Evolutionary conservation across 176 grass and related monocot species (phyloP).

Genomic region (Poa pratensis): DNA sequence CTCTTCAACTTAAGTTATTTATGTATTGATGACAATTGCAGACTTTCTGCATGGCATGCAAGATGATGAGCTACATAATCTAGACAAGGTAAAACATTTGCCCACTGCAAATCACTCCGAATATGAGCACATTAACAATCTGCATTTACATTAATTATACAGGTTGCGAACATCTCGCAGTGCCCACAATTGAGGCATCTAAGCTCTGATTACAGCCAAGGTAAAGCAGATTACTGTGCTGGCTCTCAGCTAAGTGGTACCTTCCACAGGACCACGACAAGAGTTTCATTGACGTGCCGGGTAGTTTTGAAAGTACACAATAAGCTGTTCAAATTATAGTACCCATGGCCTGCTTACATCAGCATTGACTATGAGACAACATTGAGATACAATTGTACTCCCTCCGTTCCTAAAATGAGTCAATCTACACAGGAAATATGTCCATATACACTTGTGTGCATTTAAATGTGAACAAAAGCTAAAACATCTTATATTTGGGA

Average conservation of each 20-base stretch:
- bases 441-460: no score
- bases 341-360: neutral
- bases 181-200: slow-evolving; percentile 56
- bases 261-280: slow-evolving; percentile 51
- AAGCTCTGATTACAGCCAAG: slow-evolving; percentile 4
- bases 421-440: no score
- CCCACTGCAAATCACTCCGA: neutral
- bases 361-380: neutral
- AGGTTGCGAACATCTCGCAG: slow-evolving; percentile 66
- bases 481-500: no score
- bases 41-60: slow-evolving; percentile 92
- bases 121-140: neutral
- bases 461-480: no score
- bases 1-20: slow-evolving; percentile 3
- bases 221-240: slow-evolving; percentile 22
- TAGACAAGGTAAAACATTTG: slow-evolving; percentile 67
- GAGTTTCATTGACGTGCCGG: slow-evolving; percentile 85
- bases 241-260: slow-evolving; percentile 46
- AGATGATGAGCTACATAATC: slow-evolving; percentile 66
- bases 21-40: slow-evolving; percentile 40
- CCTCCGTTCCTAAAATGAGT: no score
- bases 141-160: slow-evolving; percentile 29
- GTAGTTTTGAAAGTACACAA: slow-evolving; percentile 87
- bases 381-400: neutral
- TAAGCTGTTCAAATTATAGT: slow-evolving; percentile 83